Evolutionary conservation across 495 filamentous ascomycete species (phyloP).

Genomic region (Penicillium silybi): DNA sequence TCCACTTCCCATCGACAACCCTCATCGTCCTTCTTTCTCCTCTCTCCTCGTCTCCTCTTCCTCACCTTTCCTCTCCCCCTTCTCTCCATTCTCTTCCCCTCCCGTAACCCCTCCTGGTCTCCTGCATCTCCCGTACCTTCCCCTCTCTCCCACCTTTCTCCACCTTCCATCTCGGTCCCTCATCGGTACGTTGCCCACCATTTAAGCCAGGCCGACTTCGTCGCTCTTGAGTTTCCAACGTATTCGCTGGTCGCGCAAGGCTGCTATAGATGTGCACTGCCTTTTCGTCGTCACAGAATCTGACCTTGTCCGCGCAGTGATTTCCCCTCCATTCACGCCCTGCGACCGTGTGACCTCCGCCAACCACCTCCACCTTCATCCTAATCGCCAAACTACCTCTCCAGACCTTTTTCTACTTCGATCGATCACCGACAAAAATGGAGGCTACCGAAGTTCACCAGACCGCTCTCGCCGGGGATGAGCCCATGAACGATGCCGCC

Average conservation of each 20-base stretch:
- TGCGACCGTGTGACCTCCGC: slow-evolving; percentile 21
- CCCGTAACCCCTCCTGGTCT: slow-evolving; percentile 16
- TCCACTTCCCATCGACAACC: slow-evolving; percentile 11
- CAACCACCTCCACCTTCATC: slow-evolving; percentile 10
- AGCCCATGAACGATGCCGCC: slow-evolving; percentile 46
- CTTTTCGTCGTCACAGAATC: not conserved
- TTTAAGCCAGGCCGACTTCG: not conserved
- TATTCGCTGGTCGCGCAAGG: not conserved
- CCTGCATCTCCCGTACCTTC: slow-evolving; percentile 18
- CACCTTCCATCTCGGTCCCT: slow-evolving; percentile 23
- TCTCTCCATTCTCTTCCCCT: slow-evolving; percentile 17
- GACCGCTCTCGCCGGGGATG: slow-evolving; percentile 30
- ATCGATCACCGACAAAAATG: slow-evolving; percentile 32
- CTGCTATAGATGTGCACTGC: slow-evolving; percentile 1
- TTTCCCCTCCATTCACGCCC: slow-evolving; percentile 13
- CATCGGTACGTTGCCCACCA: slow-evolving; percentile 20
- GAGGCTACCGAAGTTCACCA: slow-evolving; percentile 48
- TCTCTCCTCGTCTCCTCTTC: slow-evolving; percentile 20
- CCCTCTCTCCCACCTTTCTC: slow-evolving; percentile 27
- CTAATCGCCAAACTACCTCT: slow-evolving; percentile 4
- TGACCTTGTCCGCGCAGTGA: slow-evolving; percentile 10
- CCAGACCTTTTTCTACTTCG: slow-evolving; percentile 3
- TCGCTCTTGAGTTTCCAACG: not conserved
- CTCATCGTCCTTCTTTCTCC: slow-evolving; percentile 9
- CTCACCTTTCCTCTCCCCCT: slow-evolving; percentile 14